A percentile compares a stretch with the other conserved stretches of the same genome.
These are phyloP conservation scores for Malassezia equina DNA, from an alignment of 1,284 basidiomycete genomes.

Conservation along the genomic window DNA sequence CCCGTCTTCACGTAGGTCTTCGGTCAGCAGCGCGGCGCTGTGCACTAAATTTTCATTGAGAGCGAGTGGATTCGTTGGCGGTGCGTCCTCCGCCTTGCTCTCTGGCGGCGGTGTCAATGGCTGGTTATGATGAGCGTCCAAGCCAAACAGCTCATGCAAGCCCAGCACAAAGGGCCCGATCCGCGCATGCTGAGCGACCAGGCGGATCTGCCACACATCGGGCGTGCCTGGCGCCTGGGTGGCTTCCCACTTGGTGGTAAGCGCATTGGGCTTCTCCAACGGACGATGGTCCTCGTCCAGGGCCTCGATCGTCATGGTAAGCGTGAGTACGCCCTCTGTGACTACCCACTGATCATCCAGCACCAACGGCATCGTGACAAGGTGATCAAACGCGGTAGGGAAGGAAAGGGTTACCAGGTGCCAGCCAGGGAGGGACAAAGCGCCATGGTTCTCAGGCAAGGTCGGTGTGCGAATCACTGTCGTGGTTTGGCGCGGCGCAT, in stretches of 20 bases:
- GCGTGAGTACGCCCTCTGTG: slow-evolving; percentile 18
- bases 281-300: slow-evolving; percentile 37
- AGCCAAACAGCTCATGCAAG: slow-evolving; percentile 43
- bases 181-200: background rate
- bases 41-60: background rate
- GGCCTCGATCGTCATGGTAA: slow-evolving; percentile 41
- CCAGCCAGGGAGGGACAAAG: slow-evolving; percentile 1
- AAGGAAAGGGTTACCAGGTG: background rate
- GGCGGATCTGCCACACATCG: background rate
- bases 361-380: background rate
- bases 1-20: slow-evolving; percentile 20
- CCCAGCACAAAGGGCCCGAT: slow-evolving; percentile 42
- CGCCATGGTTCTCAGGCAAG: background rate
- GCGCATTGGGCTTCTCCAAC: slow-evolving; percentile 31
- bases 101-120: slow-evolving; percentile 14
- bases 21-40: background rate
- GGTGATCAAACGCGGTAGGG: background rate
- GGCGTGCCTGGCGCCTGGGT: background rate
- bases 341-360: slow-evolving; percentile 1
- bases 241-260: slow-evolving; percentile 18
- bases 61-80: background rate
- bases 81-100: background rate
- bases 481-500: background rate
- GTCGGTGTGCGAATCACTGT: background rate
- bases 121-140: slow-evolving; percentile 28